These are phyloP conservation scores for Alternaria triticina DNA, from an alignment of 2,329 filamentous ascomycete genomes.

Conservation along the genomic window DNA sequence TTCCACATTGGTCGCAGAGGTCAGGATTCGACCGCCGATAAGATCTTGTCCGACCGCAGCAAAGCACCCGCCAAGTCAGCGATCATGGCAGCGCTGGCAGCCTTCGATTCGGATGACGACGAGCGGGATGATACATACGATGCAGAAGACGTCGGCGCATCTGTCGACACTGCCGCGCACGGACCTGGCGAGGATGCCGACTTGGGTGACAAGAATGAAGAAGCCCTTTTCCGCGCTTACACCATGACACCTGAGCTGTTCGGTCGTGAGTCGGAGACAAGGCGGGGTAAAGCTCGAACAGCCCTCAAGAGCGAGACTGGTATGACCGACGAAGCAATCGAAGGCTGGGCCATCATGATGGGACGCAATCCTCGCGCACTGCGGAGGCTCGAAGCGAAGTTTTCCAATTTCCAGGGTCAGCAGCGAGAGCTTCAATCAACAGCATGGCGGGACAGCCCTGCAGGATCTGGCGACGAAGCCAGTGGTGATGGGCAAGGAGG, in stretches of 20 bases:
- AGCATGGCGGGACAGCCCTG: constrained; percentile 62
- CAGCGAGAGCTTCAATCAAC: constrained; percentile 71
- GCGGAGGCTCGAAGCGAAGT: constrained; percentile 73
- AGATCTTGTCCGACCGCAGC: constrained; percentile 70
- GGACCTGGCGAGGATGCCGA: constrained; percentile 63
- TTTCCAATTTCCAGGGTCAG: constrained; percentile 68
- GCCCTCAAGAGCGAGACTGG: constrained; percentile 76
- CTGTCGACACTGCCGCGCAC: constrained; percentile 69
- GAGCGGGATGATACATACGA: constrained; percentile 98
- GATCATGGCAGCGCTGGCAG: constrained; percentile 84
- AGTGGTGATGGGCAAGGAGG: constrained; percentile 54
- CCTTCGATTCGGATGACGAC: constrained; percentile 93
- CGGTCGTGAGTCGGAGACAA: constrained; percentile 71
- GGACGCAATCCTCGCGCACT: constrained; percentile 72
- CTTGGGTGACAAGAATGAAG: constrained; percentile 66
- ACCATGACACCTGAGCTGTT: constrained; percentile 71
- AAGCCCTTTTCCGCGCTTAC: constrained; percentile 75
- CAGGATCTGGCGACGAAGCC: constrained; percentile 62
- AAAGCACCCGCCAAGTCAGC: constrained; percentile 77
- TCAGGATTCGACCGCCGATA: constrained; percentile 70
- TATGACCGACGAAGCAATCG: constrained; percentile 92
- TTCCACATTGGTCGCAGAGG: constrained; percentile 81
- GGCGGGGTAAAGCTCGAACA: constrained; percentile 67
- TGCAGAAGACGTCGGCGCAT: constrained; percentile 86
- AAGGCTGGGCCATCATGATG: constrained; percentile 93